Conservation (phyloP, 768 basidiomycete genomes). For the Strobilomyces echinocephalus region DNA sequence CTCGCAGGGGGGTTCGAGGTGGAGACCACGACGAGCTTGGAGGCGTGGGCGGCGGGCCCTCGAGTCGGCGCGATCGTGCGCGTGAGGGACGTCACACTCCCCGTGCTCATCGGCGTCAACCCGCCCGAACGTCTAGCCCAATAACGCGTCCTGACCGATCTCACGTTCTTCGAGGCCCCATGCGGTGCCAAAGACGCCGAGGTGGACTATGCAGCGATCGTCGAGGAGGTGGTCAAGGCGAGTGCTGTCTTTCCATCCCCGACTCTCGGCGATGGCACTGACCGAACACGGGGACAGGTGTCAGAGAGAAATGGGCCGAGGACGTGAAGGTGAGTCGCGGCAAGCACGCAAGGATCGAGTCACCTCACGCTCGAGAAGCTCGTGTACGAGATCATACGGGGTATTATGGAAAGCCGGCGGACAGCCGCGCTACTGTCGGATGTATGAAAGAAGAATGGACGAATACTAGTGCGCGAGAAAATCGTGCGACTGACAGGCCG, state of each 20-base stretch:
- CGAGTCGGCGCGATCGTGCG: constrained; percentile 27
- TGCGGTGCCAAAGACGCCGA: constrained; percentile 2
- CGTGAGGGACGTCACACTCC: constrained; percentile 45
- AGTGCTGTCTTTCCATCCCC: not conserved
- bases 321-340: too few relatives aligned
- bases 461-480: too few relatives aligned
- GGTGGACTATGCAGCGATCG: constrained; percentile 41
- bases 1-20: constrained; percentile 42
- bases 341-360: constrained; percentile 7
- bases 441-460: too few relatives aligned
- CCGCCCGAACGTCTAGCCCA: constrained; percentile 61
- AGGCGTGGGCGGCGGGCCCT: not conserved
- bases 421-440: constrained; percentile 64
- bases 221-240: constrained; percentile 28
- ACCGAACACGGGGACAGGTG: too few relatives aligned
- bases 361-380: constrained; percentile 22
- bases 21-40: too few relatives aligned
- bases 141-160: constrained; percentile 56
- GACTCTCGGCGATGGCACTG: too few relatives aligned
- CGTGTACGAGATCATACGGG: constrained; percentile 47
- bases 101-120: constrained; percentile 66
- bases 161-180: constrained; percentile 39
- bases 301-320: too few relatives aligned
- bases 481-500: too few relatives aligned
- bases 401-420: too few relatives aligned